These are phyloP conservation scores for Leishmania mexicana DNA, from an alignment of 208 protist species.

Conservation along the genomic window DNA sequence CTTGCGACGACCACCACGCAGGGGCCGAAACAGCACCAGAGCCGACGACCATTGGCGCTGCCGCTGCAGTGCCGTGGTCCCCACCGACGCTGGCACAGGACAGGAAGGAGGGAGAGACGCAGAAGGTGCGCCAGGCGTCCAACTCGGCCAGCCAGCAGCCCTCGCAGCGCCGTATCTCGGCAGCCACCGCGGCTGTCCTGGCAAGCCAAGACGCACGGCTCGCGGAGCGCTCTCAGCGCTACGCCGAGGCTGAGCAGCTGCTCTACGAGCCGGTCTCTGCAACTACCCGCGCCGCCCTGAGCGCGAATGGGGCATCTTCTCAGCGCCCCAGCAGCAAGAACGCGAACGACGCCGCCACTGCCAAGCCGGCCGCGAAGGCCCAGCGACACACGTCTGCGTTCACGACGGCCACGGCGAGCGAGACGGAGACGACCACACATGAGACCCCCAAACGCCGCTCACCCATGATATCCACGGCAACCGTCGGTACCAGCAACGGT, in stretches of 20 bases:
- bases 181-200: slow-evolving; percentile 9
- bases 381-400: not conserved
- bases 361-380: not conserved
- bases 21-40: not conserved
- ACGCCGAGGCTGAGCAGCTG: not conserved
- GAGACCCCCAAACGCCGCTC: slow-evolving; percentile 28
- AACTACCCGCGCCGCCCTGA: not conserved
- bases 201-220: slow-evolving; percentile 11
- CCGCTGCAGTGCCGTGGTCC: not conserved
- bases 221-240: not conserved
- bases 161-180: slow-evolving; percentile 8
- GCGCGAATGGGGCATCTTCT: not conserved
- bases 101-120: not conserved
- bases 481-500: not conserved
- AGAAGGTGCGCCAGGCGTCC: not conserved
- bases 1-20: not conserved
- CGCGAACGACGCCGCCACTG: not conserved
- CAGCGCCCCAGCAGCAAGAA: not conserved
- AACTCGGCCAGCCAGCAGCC: not conserved
- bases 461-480: not conserved
- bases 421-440: not conserved
- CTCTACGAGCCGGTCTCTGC: not conserved
- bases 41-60: not conserved
- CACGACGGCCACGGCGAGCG: not conserved
- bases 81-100: not conserved